Evolutionary conservation across 2,329 filamentous ascomycete species (phyloP), one percentile per base, ranked within the genome.

Genomic region (Elsinoe necatrix): DNA sequence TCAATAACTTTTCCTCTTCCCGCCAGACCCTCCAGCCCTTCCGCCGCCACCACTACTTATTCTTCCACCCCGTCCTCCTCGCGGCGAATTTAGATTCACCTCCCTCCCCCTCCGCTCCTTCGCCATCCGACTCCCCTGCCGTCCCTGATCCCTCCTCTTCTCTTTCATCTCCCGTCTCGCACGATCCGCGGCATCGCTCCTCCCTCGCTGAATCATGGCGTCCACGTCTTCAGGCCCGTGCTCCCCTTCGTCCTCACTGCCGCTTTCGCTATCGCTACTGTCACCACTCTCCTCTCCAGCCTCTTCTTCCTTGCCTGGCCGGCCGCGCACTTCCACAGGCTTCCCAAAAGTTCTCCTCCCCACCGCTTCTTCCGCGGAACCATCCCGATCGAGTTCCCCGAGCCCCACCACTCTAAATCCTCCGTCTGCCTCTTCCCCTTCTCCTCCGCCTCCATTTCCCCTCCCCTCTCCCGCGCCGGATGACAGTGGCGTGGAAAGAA

Each of bases 291-390:
- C 48, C 31, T 25, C 14, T 14, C 29, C n/a, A n/a, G n/a, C 16
- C 48, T 39, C 48, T 31, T 52, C 48, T 21, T 50, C 45, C 29
- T 34, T n/a, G 25, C 45, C 45, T 8, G 45, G 21, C 29, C 48
- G 18, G 6, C 37, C 39, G 21, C 39, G 29, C 14, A 16, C 37
- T 35, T 42, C 34, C 18, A 45, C n/a, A 11, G 35, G 12, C 39
- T 9, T 45, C 39, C 54, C 54, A 37, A 56, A 56, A 11, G 23
- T 56, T 25, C 37, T 34, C 29, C 54, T 56, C 39, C 54, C 54
- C 20, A 23, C 31, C 6, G 29, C n/a, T 27, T 47, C 54, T 16
- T 34, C 41, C 3, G 23, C 54, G 7, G 3, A 35, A 9, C 39
- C 31, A 20, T 27, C 37, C 2, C 35, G 2, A 47, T 56, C 54